Evolutionary conservation across 2,329 filamentous ascomycete species (phyloP).

Genomic region (Shiraia sp.): DNA sequence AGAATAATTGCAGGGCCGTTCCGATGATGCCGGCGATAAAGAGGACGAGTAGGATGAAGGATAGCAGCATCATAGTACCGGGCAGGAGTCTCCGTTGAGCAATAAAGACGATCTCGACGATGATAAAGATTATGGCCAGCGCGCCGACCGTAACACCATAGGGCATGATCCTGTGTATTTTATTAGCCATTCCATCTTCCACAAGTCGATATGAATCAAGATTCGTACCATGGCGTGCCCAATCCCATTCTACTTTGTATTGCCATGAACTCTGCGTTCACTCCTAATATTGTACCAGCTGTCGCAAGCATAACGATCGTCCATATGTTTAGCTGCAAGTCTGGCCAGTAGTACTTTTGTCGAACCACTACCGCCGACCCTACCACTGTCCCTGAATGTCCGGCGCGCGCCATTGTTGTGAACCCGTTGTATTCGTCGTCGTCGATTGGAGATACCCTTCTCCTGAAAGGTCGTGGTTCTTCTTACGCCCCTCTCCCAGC

Average conservation of each 20-base stretch:
- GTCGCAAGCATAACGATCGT: slow-evolving; percentile 64
- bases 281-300: slow-evolving; percentile 61
- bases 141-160: slow-evolving; percentile 63
- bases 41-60: slow-evolving; percentile 65
- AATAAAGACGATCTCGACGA: slow-evolving; percentile 61
- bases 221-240: slow-evolving; percentile 62
- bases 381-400: slow-evolving; percentile 39
- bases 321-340: slow-evolving; percentile 68
- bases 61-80: slow-evolving; percentile 61
- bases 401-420: slow-evolving; percentile 41
- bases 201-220: slow-evolving; percentile 2
- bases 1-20: slow-evolving; percentile 65
- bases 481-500: too few species aligned
- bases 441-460: not conserved
- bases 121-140: slow-evolving; percentile 61
- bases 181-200: slow-evolving; percentile 6
- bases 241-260: slow-evolving; percentile 60
- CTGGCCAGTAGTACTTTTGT: slow-evolving; percentile 66
- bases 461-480: not conserved
- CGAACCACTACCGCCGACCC: slow-evolving; percentile 49
- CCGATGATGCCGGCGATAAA: slow-evolving; percentile 66
- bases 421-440: not conserved
- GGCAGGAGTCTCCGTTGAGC: slow-evolving; percentile 61
- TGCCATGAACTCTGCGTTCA: slow-evolving; percentile 63
- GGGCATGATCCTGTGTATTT: slow-evolving; percentile 61